Base-by-base conservation (phyloP, 345 rosid genomes). In the Leavenworthia alabamica region DNA sequence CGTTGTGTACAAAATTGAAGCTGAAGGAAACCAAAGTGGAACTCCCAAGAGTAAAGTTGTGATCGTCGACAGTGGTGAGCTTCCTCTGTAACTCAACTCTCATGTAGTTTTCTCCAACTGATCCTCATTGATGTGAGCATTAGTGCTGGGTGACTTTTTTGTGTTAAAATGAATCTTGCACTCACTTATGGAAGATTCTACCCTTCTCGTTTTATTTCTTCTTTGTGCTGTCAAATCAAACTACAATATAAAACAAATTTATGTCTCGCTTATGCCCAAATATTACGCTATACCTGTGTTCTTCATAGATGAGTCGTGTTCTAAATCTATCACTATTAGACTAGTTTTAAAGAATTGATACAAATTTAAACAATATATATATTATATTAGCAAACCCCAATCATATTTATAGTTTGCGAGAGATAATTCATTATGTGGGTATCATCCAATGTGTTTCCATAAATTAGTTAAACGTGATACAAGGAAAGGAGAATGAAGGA, bases 51-150 rank as follows among this genome's bases (percentile, higher is more conserved):
- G 87, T 78, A 86, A 82, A 74, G 97, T 93, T 8, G 84, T 84
- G 72, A 81, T 93, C 19, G 87, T 83, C 0, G 99, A 93, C 77
- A 85, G 99, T 42, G 99, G 99, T 5, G 97, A 93, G 71, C 77
- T 89, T 42, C 95, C 97, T 28, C 79, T 82, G 4, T 93, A 73
- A 79, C 33, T 41, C 32, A 13, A 32, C 52, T 15, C 16, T 51
- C 15, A 2, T 31, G 37, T 5, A 51, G 26, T 29, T 58, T 67
- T 14, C 59, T 39, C 8, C 1, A 24, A 15, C 37, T 50, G 15
- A 56, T 37, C 17, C 28, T 24, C 41, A 24, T 42, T 33, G 36
- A 20, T n/a, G 33, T 31, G 46, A 22, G 37, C 29, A 40, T 32
- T 32, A 27, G 48, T 47, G 10, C 19, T 41, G 24, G 41, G 22